Evolutionary conservation across 108 stramenopile genomes (phyloP), one percentile per base, ranked within the genome.

Genomic region (Schizochytrium sp.): DNA sequence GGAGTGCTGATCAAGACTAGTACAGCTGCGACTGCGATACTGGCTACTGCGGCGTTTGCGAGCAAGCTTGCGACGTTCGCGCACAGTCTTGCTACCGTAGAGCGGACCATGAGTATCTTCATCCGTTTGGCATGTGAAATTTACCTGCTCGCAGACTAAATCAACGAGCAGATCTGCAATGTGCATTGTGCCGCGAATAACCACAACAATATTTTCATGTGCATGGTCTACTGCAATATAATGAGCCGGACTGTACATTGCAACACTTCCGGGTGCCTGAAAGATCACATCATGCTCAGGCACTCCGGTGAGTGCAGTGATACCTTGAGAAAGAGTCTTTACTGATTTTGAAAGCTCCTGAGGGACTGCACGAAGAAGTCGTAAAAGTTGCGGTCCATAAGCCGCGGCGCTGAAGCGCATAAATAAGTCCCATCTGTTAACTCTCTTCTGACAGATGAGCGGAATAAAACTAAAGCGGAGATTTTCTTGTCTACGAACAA

Each of bases 111-210:
- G 50, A 47, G 47, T 10, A 10, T 83, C 76, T 13, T 83, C 76
- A 53, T 55, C 47, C 50, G 47, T 55, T 8, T n/a, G 50, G 50
- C 50, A 83, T 47, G 76, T 83, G 28, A 83, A 83, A 38, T 42
- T 83, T 47, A 83, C 76, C 28, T 49, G 53, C 76, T 83, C 76
- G 76, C 76, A 83, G 3, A 83, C 76, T 5, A 83, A 53, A 28
- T 83, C 76, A 40, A 83, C 76, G 53, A 83, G 76, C 1, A 83
- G 50, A 28, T 83, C 76, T 5, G 47, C 50, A 10, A 83, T 53
- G 28, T 83, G 47, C 76, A 83, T 83, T 5, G 76, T 83, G 47
- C 76, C 76, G 15, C 76, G 76, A 42, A 83, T 83, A 53, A 83
- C 76, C 15, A 83, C 76, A 0, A 83, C 76, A 40, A 83, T 55